Base-by-base conservation (phyloP, 768 basidiomycete genomes). In the Cubamyces lactineus region DNA sequence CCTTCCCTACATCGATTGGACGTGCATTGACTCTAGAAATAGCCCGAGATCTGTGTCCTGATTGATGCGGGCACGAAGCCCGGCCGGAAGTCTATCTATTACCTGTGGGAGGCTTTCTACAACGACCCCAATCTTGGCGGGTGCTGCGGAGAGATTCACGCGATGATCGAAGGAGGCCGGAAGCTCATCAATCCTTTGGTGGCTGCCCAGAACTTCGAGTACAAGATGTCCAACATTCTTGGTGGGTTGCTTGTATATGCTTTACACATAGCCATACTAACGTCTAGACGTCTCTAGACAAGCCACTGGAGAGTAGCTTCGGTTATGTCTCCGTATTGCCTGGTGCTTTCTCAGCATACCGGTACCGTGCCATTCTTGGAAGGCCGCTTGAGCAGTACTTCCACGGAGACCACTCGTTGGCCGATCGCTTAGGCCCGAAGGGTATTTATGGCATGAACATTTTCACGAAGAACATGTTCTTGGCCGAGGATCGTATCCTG, bases 151-250 rank as follows among this genome's bases (percentile, higher is more conserved):
- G 94, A 96, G 80, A 96, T 96, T 67, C 91, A 96, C 65, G 96
- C 96, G 62, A 96, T 96, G 96, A 91, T 96, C 69, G 86, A 94
- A 74, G 92, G 93, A 16, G 94, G 94, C 46, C 87, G 75, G 75
- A 97, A 97, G 74, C 84, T 98, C 24, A 74, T 98, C 62, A 98
- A 98, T 70, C 96, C 94, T 19, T 78, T 95, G 51, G 84, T 98
- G 30, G 96, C 96, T 8, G 94, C 96, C 16, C 96, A 98, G 74
- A 97, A 98, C 76, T 96, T 96, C 69, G 94, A 96, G 77, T 97
- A 97, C 79, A 97, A 94, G 78, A 96, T 98, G 92, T 95, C 93
- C 47, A 97, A 98, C 76, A 97, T 98, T 71, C 80, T 98, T 28
- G 91, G 88, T 86, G 67, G 56, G 79, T 58, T 50, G 16, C n/a